Evolutionary conservation across 805 yeast genomes (phyloP).

Genomic region (Lipomyces chichibuensis): DNA sequence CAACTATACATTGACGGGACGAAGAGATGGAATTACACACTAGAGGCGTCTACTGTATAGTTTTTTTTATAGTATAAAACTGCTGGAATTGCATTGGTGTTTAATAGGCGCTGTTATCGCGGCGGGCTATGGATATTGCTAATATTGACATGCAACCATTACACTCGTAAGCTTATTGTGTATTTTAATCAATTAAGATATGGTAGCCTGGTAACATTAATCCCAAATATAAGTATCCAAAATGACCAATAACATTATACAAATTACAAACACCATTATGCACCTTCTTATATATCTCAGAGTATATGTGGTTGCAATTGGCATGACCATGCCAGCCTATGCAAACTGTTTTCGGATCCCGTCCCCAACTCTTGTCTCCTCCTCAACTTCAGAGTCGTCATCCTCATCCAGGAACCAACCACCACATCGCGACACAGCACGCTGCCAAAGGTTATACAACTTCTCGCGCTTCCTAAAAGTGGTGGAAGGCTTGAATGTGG

Average conservation of each 20-base stretch:
- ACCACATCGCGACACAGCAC: constrained; percentile 75
- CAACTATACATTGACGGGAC: constrained; percentile 27
- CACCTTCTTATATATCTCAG: background rate
- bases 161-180: background rate
- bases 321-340: background rate
- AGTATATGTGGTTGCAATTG: background rate
- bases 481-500: constrained; percentile 37
- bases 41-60: background rate
- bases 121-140: background rate
- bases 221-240: background rate
- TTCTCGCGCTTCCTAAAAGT: constrained; percentile 58
- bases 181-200: background rate
- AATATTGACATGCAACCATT: background rate
- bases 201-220: background rate
- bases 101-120: background rate
- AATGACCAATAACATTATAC: background rate
- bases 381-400: constrained; percentile 18
- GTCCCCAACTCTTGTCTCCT: constrained; percentile 25
- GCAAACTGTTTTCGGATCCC: constrained; percentile 1
- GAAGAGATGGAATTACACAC: constrained; percentile 22
- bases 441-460: constrained; percentile 78
- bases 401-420: constrained; percentile 64
- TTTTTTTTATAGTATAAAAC: background rate
- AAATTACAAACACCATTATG: background rate
- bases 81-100: background rate